phyloP scores from a whole-genome alignment of 805 yeast genomes.

The Hagleromyces aurorensis region DNA sequence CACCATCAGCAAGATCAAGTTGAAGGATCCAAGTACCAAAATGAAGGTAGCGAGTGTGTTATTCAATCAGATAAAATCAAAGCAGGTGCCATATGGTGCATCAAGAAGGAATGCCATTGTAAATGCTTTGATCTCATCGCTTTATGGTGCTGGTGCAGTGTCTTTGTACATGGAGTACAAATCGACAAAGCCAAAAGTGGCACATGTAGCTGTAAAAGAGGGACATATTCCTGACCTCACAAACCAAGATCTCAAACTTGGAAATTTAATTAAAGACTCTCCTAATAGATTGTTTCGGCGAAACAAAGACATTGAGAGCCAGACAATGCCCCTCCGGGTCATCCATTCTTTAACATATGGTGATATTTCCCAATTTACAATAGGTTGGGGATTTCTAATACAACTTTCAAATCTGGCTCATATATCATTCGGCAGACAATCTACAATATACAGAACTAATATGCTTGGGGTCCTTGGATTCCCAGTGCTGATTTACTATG shows the following conservation, averaged over 20 bases:
- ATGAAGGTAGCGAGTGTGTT: too few species aligned
- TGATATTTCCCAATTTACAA: constrained; percentile 16
- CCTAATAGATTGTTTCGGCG: constrained; percentile 13
- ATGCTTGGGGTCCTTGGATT: constrained; percentile 14
- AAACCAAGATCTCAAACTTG: too few species aligned
- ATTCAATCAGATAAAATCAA: constrained; percentile 5
- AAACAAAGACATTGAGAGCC: constrained; percentile 5
- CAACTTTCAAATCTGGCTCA: constrained; percentile 17
- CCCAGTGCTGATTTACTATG: constrained; percentile 12
- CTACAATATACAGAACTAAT: constrained; percentile 13
- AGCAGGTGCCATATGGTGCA: constrained; percentile 11
- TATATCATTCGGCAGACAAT: constrained; percentile 14
- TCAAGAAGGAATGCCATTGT: constrained; percentile 10
- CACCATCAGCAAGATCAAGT: too few species aligned
- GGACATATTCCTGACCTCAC: constrained; percentile 8
- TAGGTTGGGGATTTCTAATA: constrained; percentile 19
- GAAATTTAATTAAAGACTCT: constrained; percentile 11
- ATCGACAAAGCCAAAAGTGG: constrained; percentile 6
- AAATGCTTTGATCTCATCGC: constrained; percentile 12
- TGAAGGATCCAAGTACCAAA: too few species aligned
- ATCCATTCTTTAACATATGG: constrained; percentile 15
- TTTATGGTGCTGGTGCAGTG: constrained; percentile 16
- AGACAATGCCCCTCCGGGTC: constrained; percentile 6
- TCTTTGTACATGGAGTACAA: constrained; percentile 18
- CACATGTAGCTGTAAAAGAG: constrained; percentile 4